Evolutionary conservation across 805 yeast genomes (phyloP).

Genomic region (Limtongia smithiae): DNA sequence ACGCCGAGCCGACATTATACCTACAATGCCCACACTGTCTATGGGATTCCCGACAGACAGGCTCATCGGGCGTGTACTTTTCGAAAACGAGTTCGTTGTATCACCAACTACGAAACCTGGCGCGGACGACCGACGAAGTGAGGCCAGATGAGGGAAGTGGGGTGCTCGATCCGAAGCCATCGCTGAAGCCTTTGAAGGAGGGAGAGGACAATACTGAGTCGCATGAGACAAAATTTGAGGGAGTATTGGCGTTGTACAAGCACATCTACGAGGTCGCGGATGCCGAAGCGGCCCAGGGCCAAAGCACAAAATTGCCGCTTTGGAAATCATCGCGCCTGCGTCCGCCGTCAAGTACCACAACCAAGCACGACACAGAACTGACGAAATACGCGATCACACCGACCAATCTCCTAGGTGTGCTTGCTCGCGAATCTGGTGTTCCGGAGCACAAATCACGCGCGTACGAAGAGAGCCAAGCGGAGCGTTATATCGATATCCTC

Average conservation of each 20-base stretch:
- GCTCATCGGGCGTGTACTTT: conserved; percentile 2
- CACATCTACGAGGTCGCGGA: conserved; percentile 3
- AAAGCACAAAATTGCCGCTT: too few species aligned
- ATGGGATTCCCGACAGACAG: conserved; percentile 18
- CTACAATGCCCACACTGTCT: conserved; percentile 23
- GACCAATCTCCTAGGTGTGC: conserved; percentile 2
- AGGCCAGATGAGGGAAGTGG: too few species aligned
- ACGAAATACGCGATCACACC: conserved; percentile 1
- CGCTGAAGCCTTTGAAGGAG: too few species aligned
- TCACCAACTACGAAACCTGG: conserved; percentile 11
- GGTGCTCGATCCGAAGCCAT: too few species aligned
- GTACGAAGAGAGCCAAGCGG: conserved; percentile 4
- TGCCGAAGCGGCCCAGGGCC: conserved; percentile 7
- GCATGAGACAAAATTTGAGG: background rate
- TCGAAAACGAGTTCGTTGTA: conserved; percentile 12
- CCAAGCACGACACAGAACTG: background rate
- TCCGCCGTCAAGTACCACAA: background rate
- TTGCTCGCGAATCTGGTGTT: conserved; percentile 20
- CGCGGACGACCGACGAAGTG: too few species aligned
- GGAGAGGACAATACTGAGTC: background rate
- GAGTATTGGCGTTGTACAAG: conserved; percentile 4
- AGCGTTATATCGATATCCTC: background rate
- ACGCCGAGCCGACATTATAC: background rate
- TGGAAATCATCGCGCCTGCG: background rate
- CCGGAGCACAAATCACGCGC: conserved; percentile 8